Percentiles rank a stretch among this genome's conserved stretches.
These are phyloP conservation scores for Orbilia quercus DNA, from an alignment of 2,329 filamentous ascomycete species.

Conservation along the genomic window DNA sequence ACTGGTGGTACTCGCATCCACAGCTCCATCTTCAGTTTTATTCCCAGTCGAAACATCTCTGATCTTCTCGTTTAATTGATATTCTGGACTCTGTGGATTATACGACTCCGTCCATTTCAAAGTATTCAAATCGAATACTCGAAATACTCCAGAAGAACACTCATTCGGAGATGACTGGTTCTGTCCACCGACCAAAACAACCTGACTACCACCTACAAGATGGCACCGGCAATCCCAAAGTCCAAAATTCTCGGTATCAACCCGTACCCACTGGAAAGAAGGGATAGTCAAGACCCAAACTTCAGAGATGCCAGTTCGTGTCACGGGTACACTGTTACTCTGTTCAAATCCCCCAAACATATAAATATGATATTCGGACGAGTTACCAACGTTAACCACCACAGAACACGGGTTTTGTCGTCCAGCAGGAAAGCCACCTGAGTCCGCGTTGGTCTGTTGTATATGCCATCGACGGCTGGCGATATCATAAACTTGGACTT, in stretches of 20 bases:
- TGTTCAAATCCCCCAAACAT: constrained; percentile 23
- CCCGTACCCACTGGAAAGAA: constrained; percentile 20
- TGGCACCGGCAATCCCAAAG: constrained; percentile 5
- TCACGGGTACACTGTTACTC: not conserved
- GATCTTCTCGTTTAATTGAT: not conserved
- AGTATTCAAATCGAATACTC: constrained; percentile 23
- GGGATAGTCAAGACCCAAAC: constrained; percentile 29
- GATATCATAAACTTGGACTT: constrained; percentile 27
- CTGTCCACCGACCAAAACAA: constrained; percentile 6
- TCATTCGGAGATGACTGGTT: not conserved
- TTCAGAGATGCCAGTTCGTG: not conserved
- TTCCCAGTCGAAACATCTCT: not conserved
- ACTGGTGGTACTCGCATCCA: not conserved
- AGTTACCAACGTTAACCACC: not conserved
- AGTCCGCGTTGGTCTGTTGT: constrained; percentile 17
- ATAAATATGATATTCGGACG: constrained; percentile 22
- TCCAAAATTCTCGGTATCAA: constrained; percentile 1
- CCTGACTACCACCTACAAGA: constrained; percentile 15
- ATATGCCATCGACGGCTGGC: constrained; percentile 14
- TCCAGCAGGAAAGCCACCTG: constrained; percentile 15
- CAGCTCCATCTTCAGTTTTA: not conserved
- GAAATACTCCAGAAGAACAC: not conserved
- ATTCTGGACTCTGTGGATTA: not conserved
- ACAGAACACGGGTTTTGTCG: constrained; percentile 24
- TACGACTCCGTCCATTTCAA: constrained; percentile 16